Conservation (phyloP, 2,329 filamentous ascomycete species). For the Fusarium cyanostomum region DNA sequence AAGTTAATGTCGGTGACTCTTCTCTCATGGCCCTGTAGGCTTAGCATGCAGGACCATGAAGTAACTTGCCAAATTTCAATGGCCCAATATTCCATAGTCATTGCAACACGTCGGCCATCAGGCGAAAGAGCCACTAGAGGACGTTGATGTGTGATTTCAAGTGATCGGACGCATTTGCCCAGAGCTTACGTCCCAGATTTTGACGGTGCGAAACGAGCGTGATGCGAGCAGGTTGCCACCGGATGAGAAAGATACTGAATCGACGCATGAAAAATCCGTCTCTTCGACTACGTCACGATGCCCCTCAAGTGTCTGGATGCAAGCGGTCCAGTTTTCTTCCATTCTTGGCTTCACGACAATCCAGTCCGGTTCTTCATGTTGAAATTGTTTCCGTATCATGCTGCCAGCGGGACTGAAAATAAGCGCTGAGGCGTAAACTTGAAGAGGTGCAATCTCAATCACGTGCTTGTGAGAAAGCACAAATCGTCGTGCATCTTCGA, state of each 20-base stretch:
- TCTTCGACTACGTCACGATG: neutral
- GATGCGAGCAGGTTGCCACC: neutral
- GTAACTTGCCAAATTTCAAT: neutral
- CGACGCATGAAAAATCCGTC: neutral
- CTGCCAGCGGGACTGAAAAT: constrained; percentile 8
- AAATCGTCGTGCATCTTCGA: constrained; percentile 4
- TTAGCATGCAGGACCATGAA: neutral
- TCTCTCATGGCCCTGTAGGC: neutral
- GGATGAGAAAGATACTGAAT: neutral
- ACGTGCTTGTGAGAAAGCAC: neutral
- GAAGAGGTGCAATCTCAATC: neutral
- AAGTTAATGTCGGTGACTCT: neutral
- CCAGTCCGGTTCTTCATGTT: constrained; percentile 2
- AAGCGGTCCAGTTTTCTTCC: neutral
- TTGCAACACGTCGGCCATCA: neutral
- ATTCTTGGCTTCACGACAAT: neutral
- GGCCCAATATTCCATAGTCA: neutral
- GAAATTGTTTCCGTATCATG: neutral
- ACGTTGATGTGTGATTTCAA: accelerated
- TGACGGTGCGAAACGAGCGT: accelerated
- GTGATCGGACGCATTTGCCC: neutral
- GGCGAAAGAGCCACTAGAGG: neutral
- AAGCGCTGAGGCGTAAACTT: constrained; percentile 17
- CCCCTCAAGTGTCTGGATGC: neutral
- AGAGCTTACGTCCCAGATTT: neutral